These are phyloP conservation scores for Stephania yunnanensis DNA, from an alignment of 164 flowering plant genomes.

Conservation along the genomic window DNA sequence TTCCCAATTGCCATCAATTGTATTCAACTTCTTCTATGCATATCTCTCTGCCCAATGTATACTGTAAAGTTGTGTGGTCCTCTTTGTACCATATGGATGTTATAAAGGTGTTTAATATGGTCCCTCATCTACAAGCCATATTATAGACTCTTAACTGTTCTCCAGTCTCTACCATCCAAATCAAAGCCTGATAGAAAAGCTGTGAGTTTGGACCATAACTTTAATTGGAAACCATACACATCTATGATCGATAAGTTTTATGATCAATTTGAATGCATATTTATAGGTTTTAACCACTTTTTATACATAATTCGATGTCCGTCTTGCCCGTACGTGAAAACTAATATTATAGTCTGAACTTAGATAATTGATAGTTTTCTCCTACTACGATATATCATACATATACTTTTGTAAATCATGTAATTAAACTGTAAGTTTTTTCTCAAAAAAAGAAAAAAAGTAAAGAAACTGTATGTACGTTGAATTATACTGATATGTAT, in stretches of 20 bases:
- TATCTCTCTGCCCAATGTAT: constrained; percentile 21
- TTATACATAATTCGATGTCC: background rate
- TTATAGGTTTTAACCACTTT: too few relatives aligned
- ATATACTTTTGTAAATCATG: background rate
- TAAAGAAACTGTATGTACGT: too few relatives aligned
- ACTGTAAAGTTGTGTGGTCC: constrained; percentile 19
- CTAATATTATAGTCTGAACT: background rate
- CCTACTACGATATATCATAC: background rate
- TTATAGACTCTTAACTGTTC: background rate
- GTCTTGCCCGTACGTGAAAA: background rate
- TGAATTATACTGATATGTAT: too few relatives aligned
- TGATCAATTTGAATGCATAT: too few relatives aligned
- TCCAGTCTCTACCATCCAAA: constrained; percentile 14
- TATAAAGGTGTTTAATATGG: constrained; percentile 15
- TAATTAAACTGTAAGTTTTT: too few relatives aligned
- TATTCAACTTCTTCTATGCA: constrained; percentile 8
- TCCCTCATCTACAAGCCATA: constrained; percentile 19
- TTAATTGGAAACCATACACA: background rate
- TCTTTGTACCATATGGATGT: constrained; percentile 12
- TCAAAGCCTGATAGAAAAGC: constrained; percentile 8
- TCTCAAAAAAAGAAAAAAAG: too few relatives aligned
- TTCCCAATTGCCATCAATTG: background rate
- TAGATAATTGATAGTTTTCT: background rate
- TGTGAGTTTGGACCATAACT: constrained; percentile 14
- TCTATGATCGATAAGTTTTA: background rate